Evolutionary conservation across 345 rosid species (phyloP).

Genomic region (Passiflora organensis): DNA sequence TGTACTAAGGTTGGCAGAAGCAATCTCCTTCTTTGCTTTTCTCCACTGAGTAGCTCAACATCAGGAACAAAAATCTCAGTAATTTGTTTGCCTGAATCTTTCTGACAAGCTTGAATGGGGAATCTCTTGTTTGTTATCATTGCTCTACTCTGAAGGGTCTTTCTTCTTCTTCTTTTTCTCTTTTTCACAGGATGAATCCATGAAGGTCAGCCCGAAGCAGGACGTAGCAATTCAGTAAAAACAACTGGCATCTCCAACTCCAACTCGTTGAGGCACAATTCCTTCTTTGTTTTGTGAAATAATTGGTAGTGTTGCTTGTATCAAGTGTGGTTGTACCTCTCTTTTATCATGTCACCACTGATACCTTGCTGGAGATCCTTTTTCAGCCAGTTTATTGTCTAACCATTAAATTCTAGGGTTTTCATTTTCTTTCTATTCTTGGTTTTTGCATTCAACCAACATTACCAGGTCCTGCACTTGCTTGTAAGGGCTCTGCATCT

Average conservation of each 20-base stretch:
- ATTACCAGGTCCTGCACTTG: too few relatives aligned
- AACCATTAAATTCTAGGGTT: background rate
- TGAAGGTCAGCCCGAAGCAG: conserved; percentile 17
- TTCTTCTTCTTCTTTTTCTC: background rate
- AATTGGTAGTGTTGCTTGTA: background rate
- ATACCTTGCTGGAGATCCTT: too few relatives aligned
- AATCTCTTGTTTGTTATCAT: background rate
- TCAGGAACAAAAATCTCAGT: background rate
- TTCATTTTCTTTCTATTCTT: background rate
- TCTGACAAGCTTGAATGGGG: background rate
- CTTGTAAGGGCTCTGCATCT: too few relatives aligned
- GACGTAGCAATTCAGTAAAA: conserved; percentile 13
- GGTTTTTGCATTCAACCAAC: background rate
- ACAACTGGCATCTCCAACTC: conserved; percentile 1
- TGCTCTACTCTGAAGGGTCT: too few relatives aligned
- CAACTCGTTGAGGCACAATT: background rate
- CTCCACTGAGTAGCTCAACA: background rate
- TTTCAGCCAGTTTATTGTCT: background rate
- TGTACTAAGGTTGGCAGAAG: conserved; percentile 49
- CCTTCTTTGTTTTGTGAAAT: background rate
- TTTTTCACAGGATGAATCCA: conserved; percentile 20
- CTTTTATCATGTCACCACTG: background rate
- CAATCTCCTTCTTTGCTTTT: background rate
- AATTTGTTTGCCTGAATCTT: background rate
- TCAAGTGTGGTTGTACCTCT: background rate